These are phyloP conservation scores for Amauroascus verrucosus DNA, from an alignment of 2,329 filamentous ascomycete species.

Conservation along the genomic window DNA sequence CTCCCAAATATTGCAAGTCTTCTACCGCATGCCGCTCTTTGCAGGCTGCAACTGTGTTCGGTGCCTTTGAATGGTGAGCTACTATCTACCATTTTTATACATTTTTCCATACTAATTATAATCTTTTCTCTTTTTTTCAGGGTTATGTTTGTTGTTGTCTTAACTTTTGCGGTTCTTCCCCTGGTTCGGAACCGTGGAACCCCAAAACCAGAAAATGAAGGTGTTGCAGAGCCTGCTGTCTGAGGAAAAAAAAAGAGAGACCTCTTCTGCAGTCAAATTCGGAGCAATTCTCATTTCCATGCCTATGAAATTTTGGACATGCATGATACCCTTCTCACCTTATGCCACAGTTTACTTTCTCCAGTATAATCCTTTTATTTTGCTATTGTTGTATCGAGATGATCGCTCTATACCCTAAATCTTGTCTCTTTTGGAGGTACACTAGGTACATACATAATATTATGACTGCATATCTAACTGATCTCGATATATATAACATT, in stretches of 20 bases:
- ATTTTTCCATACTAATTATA: neutral
- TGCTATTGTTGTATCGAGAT: neutral
- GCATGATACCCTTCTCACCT: neutral
- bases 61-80: conserved; percentile 40
- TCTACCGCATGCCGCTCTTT: conserved; percentile 49
- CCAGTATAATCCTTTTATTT: neutral
- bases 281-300: neutral
- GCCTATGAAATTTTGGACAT: neutral
- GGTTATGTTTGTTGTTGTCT: conserved; percentile 27
- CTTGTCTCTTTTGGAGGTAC: neutral
- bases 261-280: no score
- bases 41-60: conserved; percentile 45
- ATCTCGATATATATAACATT: no score
- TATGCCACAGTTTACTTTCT: neutral
- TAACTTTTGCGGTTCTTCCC: conserved; percentile 13
- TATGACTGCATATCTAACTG: no score
- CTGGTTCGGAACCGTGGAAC: conserved; percentile 9
- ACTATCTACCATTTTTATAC: neutral
- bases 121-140: conserved; percentile 23
- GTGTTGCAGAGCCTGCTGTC: neutral
- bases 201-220: conserved; percentile 4
- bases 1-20: conserved; percentile 43
- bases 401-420: conserved; percentile 3
- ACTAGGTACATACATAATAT: neutral
- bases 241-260: neutral